Percentiles rank a stretch among this genome's conserved stretches.
These are phyloP conservation scores for Heterobasidion annosum DNA, from an alignment of 1,284 basidiomycete species.

Conservation along the genomic window DNA sequence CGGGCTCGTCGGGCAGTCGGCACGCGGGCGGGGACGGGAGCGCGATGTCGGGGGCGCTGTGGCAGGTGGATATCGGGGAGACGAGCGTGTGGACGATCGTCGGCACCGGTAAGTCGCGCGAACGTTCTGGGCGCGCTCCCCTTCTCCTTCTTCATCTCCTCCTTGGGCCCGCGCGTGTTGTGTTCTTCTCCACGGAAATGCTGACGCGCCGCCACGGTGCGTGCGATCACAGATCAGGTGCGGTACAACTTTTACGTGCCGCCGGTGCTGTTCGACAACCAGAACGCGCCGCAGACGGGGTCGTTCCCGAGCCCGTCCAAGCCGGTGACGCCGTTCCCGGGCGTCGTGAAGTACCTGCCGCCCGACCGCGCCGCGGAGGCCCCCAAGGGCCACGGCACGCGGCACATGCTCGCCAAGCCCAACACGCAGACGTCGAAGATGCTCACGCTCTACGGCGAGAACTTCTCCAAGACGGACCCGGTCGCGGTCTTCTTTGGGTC, in stretches of 20 bases:
- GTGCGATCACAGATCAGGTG: slow-evolving; percentile 54
- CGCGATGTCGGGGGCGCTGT: slow-evolving; percentile 64
- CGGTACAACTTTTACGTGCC: slow-evolving; percentile 91
- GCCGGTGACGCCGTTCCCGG: slow-evolving; percentile 82
- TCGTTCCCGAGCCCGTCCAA: slow-evolving; percentile 72
- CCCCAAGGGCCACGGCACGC: slow-evolving; percentile 57
- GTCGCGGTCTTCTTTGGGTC: slow-evolving; percentile 84
- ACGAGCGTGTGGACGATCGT: slow-evolving; percentile 92
- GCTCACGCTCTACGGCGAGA: slow-evolving; percentile 84
- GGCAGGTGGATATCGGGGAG: slow-evolving; percentile 84
- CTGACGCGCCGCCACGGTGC: neutral
- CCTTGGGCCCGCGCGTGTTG: neutral
- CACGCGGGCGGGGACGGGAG: slow-evolving; percentile 56
- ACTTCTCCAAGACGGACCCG: slow-evolving; percentile 74
- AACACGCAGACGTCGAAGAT: slow-evolving; percentile 59
- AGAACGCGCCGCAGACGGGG: slow-evolving; percentile 51
- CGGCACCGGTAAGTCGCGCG: slow-evolving; percentile 56
- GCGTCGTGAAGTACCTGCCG: slow-evolving; percentile 76
- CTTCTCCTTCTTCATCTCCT: slow-evolving; percentile 7
- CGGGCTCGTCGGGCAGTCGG: slow-evolving; percentile 56
- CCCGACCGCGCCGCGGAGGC: slow-evolving; percentile 74
- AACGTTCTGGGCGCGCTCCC: slow-evolving; percentile 1
- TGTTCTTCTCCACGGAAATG: neutral
- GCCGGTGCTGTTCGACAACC: slow-evolving; percentile 72
- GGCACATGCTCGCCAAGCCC: slow-evolving; percentile 62